Evolutionary conservation across 2,329 filamentous ascomycete genomes (phyloP).

Genomic region (Ophiosphaerella korrae): DNA sequence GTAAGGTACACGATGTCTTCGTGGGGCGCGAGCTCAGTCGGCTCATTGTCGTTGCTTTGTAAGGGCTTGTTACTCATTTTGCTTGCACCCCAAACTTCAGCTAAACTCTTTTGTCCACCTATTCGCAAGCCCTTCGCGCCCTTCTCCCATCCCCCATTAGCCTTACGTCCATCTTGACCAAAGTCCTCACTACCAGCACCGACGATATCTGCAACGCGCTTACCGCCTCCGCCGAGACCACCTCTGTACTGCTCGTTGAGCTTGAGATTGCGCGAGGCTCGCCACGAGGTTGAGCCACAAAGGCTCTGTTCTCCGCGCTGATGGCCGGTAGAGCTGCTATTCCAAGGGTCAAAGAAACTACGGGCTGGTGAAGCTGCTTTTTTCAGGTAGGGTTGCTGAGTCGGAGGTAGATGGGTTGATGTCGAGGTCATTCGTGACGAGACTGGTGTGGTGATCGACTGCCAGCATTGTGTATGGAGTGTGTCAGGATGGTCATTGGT

Average conservation of each 20-base stretch:
- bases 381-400: slow-evolving; percentile 6
- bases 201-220: slow-evolving; percentile 67
- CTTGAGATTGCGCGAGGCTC: slow-evolving; percentile 70
- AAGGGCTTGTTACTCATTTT: slow-evolving; percentile 19
- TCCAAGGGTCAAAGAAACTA: slow-evolving; percentile 68
- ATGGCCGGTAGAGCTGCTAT: slow-evolving; percentile 76
- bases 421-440: slow-evolving; percentile 11
- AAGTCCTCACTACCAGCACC: slow-evolving; percentile 67
- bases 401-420: slow-evolving; percentile 7
- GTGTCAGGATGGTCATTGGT: slow-evolving; percentile 8
- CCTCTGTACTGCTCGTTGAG: slow-evolving; percentile 70
- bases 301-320: slow-evolving; percentile 74
- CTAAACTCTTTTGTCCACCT: slow-evolving; percentile 48
- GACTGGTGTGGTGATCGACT: slow-evolving; percentile 18
- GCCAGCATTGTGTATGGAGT: slow-evolving; percentile 19
- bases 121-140: slow-evolving; percentile 56
- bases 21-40: background rate
- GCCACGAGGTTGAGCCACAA: slow-evolving; percentile 70
- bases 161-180: slow-evolving; percentile 55
- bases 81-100: slow-evolving; percentile 31
- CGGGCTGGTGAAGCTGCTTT: slow-evolving; percentile 24
- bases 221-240: slow-evolving; percentile 62
- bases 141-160: slow-evolving; percentile 58
- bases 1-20: background rate
- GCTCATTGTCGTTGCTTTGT: slow-evolving; percentile 7